Evolutionary conservation across 768 basidiomycete genomes (phyloP).

Genomic region (Melanogaster broomeanus): DNA sequence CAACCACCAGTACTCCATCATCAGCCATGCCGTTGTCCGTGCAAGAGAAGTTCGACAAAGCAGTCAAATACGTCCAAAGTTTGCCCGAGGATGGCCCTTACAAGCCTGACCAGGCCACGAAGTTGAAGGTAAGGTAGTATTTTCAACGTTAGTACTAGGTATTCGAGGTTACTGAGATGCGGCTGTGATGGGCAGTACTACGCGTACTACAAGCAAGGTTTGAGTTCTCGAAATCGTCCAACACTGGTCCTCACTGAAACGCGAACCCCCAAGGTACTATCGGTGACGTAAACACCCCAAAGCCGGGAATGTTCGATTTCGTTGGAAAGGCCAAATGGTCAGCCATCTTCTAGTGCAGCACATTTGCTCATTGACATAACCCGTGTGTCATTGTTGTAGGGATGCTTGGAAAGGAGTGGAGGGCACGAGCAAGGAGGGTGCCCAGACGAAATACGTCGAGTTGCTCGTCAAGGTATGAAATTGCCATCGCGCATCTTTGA

Average conservation of each 20-base stretch:
- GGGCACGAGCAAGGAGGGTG: conserved; percentile 73
- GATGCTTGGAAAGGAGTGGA: conserved; percentile 82
- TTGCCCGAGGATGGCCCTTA: conserved; percentile 77
- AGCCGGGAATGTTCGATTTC: conserved; percentile 84
- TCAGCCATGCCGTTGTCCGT: conserved; percentile 50
- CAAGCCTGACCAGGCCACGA: conserved; percentile 69
- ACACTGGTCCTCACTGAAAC: not conserved
- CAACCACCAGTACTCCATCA: conserved; percentile 13
- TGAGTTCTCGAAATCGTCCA: conserved; percentile 8
- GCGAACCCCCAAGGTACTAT: conserved; percentile 59
- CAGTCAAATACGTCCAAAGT: conserved; percentile 60
- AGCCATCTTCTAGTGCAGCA: conserved; percentile 10
- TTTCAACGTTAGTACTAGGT: conserved; percentile 5
- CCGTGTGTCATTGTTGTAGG: conserved; percentile 45
- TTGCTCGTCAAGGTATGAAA: conserved; percentile 64
- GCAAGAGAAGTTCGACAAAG: conserved; percentile 70
- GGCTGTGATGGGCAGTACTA: conserved; percentile 71
- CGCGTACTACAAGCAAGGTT: conserved; percentile 91
- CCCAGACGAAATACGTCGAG: conserved; percentile 71
- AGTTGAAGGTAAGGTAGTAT: conserved; percentile 69
- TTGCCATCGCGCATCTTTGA: not conserved
- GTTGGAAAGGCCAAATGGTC: conserved; percentile 90
- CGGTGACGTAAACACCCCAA: conserved; percentile 66
- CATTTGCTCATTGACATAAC: not conserved
- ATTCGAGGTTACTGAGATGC: conserved; percentile 2